These are phyloP conservation scores for Hypomontagnella submonticulosa DNA, from an alignment of 495 filamentous ascomycete species.

Conservation along the genomic window DNA sequence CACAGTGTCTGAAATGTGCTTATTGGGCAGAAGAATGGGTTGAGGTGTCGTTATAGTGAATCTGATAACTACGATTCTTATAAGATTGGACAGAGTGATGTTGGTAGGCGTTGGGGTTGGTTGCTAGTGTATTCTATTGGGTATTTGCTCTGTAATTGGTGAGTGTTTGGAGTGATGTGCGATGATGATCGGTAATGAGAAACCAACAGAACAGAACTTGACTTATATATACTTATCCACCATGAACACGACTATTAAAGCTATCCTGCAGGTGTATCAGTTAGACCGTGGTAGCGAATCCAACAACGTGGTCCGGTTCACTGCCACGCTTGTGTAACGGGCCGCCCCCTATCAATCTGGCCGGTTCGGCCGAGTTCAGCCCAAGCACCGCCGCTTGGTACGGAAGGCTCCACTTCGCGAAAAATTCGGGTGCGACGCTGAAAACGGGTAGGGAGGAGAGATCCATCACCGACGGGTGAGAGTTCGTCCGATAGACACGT, in stretches of 20 bases:
- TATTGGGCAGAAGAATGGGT: not conserved
- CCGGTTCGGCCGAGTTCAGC: not conserved
- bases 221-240: not conserved
- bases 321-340: not conserved
- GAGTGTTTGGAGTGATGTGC: too few species aligned
- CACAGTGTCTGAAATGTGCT: too few species aligned
- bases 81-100: too few species aligned
- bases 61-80: too few species aligned
- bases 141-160: too few species aligned
- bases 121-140: too few species aligned
- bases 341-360: not conserved
- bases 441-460: not conserved
- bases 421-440: not conserved
- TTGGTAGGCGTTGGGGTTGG: too few species aligned
- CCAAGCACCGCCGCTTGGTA: not conserved
- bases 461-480: too few species aligned
- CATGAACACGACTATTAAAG: not conserved
- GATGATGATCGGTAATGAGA: too few species aligned
- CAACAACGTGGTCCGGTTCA: not conserved
- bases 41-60: too few species aligned
- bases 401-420: not conserved
- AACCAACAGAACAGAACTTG: not conserved
- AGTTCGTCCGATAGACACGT: too few species aligned
- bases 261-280: not conserved
- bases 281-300: not conserved